Evolutionary conservation across 345 rosid genomes (phyloP).

Genomic region (rapeseed (Brassica napus)): DNA sequence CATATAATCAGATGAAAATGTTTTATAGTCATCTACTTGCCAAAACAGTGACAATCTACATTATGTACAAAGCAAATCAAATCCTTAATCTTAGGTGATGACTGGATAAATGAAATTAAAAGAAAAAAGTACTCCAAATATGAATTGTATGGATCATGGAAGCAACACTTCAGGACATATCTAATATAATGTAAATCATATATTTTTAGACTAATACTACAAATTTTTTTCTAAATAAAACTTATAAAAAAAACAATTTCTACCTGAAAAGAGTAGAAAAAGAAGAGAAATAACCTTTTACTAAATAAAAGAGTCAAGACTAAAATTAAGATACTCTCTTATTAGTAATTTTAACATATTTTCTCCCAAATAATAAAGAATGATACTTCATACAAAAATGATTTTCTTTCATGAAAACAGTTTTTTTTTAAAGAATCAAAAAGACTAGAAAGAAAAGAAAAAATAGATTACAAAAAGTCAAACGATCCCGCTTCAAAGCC

Average conservation of each 20-base stretch:
- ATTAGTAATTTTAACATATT: neutral
- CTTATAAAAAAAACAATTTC: neutral
- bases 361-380: neutral
- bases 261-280: neutral
- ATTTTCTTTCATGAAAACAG: neutral
- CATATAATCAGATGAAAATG: conserved; percentile 1
- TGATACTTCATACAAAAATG: neutral
- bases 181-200: neutral
- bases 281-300: neutral
- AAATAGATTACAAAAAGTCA: neutral
- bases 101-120: neutral
- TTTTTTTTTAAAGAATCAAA: neutral
- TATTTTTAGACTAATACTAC: conserved; percentile 13
- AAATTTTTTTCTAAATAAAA: too few species aligned
- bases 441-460: neutral
- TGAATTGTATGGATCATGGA: neutral
- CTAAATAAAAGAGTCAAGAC: neutral
- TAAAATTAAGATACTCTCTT: neutral
- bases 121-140: too few species aligned
- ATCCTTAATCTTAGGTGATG: too few species aligned
- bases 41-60: neutral
- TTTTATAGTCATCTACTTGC: neutral
- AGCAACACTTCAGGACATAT: neutral
- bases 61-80: too few species aligned
- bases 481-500: conserved; percentile 1